Evolutionary conservation across 2,329 filamentous ascomycete species (phyloP).

Genomic region (Chaetothyriales sp.): DNA sequence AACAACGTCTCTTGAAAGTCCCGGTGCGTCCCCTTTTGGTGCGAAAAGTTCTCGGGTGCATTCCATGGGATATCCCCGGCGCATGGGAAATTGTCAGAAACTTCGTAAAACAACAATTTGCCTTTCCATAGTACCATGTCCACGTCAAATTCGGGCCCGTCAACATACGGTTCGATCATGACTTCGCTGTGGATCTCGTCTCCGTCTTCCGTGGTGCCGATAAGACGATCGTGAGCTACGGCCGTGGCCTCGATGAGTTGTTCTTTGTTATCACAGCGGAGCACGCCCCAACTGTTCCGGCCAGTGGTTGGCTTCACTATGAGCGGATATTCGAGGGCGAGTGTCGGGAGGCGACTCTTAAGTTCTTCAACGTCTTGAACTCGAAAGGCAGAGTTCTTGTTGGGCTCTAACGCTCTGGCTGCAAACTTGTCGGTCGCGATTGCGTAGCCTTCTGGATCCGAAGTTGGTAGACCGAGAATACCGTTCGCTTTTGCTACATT

Average conservation of each 20-base stretch:
- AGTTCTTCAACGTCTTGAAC: conserved; percentile 12
- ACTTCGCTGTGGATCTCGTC: conserved; percentile 14
- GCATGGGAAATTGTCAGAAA: conserved; percentile 28
- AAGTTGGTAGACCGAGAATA: conserved; percentile 23
- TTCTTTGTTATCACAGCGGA: conserved; percentile 19
- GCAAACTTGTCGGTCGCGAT: conserved; percentile 23
- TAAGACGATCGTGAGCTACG: conserved; percentile 3
- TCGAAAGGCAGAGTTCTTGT: conserved; percentile 9
- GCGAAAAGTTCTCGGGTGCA: neutral
- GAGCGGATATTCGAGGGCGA: conserved; percentile 18
- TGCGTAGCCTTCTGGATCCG: conserved; percentile 18
- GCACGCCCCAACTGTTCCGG: conserved; percentile 24
- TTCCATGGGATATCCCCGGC: conserved; percentile 14
- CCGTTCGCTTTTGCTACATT: conserved; percentile 22
- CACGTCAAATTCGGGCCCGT: conserved; percentile 32
- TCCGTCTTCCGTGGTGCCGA: conserved; percentile 3
- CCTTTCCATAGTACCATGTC: conserved; percentile 30
- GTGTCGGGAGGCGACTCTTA: conserved; percentile 1
- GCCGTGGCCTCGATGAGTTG: conserved; percentile 20
- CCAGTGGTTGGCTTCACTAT: conserved; percentile 28
- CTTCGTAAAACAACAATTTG: conserved; percentile 28
- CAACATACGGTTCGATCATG: conserved; percentile 28
- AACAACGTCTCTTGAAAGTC: conserved; percentile 15
- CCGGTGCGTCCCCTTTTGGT: neutral
- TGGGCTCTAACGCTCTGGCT: conserved; percentile 17